Base-by-base conservation (phyloP, 2,329 filamentous ascomycete genomes). In the Fonsecaea erecta region DNA sequence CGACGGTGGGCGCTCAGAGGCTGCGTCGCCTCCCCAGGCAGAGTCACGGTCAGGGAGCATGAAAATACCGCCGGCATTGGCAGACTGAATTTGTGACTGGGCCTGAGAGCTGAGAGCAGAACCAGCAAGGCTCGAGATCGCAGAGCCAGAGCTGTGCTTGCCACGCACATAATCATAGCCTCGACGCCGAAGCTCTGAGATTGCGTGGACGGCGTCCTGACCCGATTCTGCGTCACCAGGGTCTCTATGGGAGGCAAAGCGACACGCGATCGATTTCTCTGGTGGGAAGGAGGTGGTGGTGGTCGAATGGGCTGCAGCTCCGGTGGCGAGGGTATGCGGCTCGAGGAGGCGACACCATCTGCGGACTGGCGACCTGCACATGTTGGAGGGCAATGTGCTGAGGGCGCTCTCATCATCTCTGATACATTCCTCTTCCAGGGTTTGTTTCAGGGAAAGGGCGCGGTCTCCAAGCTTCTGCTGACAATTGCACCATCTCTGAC, bases 161-260 rank as follows among this genome's bases (percentile, higher is more conserved):
- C 43, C 14, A 16, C 28, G 34, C 26, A 53, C 87, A 91, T 91
- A 65, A 93, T 86, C 79, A 90, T 88, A 7, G 88, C 86, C 71
- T 90, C 87, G 24, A 90, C 78, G 21, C 65, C 62, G 1, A 70
- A 68, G 63, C 56, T 69, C 60, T 68, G 65, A 8, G 67, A 68
- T 40, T 68, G 64, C 14, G 46, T 61, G 3, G 60, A 60, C 30
- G 51, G 34, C 52, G 68, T 71, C 11, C 74, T 56, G 70, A 74
- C 16, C 73, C 72, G 21, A 71, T 67, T 55, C 32, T 64, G 63
- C 69, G 70, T 6, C 24, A 69, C 64, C 54, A 69, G 52, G 21
- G 82, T 83, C 69, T 85, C 80, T 21, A 87, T 74, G 6, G 85
- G 84, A 46, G 85, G 83, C 6, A 86, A 79, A 30, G 79, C 84